These are phyloP conservation scores for Gillenia trifoliata DNA, from an alignment of 306 rosid species.

Conservation along the genomic window DNA sequence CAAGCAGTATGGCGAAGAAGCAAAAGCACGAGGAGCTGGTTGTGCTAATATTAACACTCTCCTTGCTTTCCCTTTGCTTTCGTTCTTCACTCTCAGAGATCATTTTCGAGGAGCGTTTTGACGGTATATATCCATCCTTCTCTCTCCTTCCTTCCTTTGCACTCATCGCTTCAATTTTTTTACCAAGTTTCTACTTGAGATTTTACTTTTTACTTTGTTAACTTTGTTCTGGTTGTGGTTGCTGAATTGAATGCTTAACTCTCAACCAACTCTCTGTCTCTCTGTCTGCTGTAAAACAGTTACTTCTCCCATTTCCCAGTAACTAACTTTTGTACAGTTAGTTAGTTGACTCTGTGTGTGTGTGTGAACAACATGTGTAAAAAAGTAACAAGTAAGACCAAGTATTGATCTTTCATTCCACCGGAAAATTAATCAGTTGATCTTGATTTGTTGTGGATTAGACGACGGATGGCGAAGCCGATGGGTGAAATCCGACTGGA, in stretches of 20 bases:
- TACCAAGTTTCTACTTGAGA: neutral
- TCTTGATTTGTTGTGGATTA: constrained; percentile 20
- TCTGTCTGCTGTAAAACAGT: too few relatives aligned
- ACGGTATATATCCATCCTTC: constrained; percentile 33
- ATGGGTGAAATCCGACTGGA: constrained; percentile 93
- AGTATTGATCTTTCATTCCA: neutral
- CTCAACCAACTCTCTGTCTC: too few relatives aligned
- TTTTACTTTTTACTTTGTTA: neutral
- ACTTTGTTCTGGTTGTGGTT: neutral
- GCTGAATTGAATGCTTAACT: neutral
- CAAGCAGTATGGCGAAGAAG: constrained; percentile 30
- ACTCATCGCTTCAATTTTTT: neutral
- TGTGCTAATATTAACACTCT: constrained; percentile 2
- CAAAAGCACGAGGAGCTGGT: neutral
- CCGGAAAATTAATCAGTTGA: neutral
- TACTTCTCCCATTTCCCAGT: too few relatives aligned
- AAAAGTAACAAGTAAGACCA: neutral
- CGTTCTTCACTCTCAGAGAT: constrained; percentile 52
- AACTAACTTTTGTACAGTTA: neutral
- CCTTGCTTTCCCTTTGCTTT: constrained; percentile 19
- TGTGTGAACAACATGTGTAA: neutral
- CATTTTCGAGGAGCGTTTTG: constrained; percentile 82
- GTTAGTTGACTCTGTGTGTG: neutral
- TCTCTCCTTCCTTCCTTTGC: neutral
- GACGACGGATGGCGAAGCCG: constrained; percentile 86